Base-by-base conservation (phyloP, 2,329 filamentous ascomycete genomes). In the Ophiocordyceps camponoti-rufipedis region DNA sequence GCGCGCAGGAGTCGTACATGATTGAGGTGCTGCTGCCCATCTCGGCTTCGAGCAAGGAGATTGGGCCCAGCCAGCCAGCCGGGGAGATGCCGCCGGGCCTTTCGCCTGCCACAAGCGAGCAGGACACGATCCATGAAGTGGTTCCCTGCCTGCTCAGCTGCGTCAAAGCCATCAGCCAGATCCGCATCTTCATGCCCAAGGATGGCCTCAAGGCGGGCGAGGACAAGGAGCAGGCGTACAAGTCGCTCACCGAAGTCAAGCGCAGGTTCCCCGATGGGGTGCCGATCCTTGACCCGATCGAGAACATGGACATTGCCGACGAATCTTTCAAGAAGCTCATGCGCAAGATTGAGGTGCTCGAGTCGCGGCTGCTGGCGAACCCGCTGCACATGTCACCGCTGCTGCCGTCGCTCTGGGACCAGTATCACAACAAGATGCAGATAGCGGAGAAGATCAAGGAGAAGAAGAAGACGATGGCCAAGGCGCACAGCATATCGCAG, bases 261-360 rank as follows among this genome's bases (percentile, higher is more conserved):
- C 78, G 78, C 52, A 80, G 91, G 28, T 96, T 98, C 66, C 87
- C 88, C 1, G 91, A 98, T 57, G 91, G 91, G 3, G 68, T 98
- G 47, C 82, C 91, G 3, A 71, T 88, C 7, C 67, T 98, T 16
- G 91, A 98, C 56, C 91, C 91, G 0, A 81, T 98, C 38, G 88
- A 96, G 61, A 88, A 95, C 57, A 96, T 98, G 91, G 75, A 78
- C 28, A 96, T 98, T 55, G 81, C 72, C 4, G 91, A 96, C 55
- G 87, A 94, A 1, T 80, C 78, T 0, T 96, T 98, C 68, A 95
- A 93, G 70, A 86, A 87, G 59, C 75, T 95, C 4, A 74, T 96
- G 47, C 69, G 87, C 63, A 96, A 96, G 75, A 95, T 98, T 49
- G 91, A 98, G 64, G 85, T 96, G 11, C 75, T 98, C 2, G 91